Conservation (phyloP, 768 basidiomycete species). For the Bullera alba region DNA sequence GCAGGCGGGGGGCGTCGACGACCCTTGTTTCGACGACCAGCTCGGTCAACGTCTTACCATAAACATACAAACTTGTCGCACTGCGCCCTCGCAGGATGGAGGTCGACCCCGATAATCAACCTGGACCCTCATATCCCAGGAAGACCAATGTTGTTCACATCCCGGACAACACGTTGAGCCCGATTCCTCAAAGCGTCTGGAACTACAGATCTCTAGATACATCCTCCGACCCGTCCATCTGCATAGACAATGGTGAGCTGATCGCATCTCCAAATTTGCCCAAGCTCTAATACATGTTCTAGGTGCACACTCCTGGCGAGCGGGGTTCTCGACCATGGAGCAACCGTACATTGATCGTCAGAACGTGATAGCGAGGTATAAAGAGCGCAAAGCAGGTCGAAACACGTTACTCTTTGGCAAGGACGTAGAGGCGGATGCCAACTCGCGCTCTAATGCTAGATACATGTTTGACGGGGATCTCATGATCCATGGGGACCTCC, state of each 20-base stretch:
- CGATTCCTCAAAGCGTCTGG: slow-evolving; percentile 19
- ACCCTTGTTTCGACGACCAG: too few species aligned
- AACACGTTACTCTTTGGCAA: slow-evolving; percentile 82
- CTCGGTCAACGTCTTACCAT: too few species aligned
- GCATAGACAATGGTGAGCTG: slow-evolving; percentile 37
- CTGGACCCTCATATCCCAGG: slow-evolving; percentile 11
- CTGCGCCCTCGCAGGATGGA: too few species aligned
- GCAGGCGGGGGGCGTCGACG: too few species aligned
- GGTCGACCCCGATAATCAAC: slow-evolving; percentile 10
- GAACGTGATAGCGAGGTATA: slow-evolving; percentile 77
- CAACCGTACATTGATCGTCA: slow-evolving; percentile 56
- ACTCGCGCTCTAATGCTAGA: slow-evolving; percentile 67
- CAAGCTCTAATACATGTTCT: background rate
- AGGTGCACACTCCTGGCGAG: slow-evolving; percentile 69
- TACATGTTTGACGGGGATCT: slow-evolving; percentile 93
- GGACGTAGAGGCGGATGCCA: slow-evolving; percentile 77
- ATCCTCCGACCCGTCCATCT: slow-evolving; percentile 25
- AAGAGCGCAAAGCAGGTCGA: slow-evolving; percentile 76
- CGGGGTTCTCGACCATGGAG: slow-evolving; percentile 65
- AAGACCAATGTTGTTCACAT: slow-evolving; percentile 17
- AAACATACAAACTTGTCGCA: too few species aligned
- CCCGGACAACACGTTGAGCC: slow-evolving; percentile 11
- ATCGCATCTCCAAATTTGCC: background rate
- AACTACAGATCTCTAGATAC: slow-evolving; percentile 20
- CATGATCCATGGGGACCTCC: slow-evolving; percentile 78